phyloP scores from a whole-genome alignment of 1,284 basidiomycete species.

The Athelia psychrophila region DNA sequence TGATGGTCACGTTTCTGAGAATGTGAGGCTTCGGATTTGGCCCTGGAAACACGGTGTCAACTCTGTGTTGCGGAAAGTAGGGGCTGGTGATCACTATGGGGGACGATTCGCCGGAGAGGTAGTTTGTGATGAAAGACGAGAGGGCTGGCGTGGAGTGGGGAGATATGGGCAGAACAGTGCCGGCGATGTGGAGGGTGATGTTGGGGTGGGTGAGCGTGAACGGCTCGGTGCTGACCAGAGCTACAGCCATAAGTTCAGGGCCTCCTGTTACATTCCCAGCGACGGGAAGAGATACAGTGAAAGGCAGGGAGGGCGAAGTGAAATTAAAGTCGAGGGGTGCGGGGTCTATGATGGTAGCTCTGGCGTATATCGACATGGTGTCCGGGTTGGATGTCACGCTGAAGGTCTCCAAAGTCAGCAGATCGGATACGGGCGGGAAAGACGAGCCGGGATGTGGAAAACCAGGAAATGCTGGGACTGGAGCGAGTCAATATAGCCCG shows the following conservation, averaged over 20 bases:
- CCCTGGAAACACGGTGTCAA: constrained; percentile 59
- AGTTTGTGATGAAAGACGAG: constrained; percentile 58
- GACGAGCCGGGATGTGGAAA: constrained; percentile 58
- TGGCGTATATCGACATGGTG: constrained; percentile 45
- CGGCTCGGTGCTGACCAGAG: constrained; percentile 49
- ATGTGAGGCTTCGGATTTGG: constrained; percentile 59
- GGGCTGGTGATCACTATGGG: constrained; percentile 57
- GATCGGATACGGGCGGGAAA: constrained; percentile 52
- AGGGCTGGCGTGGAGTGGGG: constrained; percentile 43
- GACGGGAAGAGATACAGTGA: constrained; percentile 50
- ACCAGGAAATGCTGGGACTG: constrained; percentile 66
- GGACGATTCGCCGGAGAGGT: constrained; percentile 53
- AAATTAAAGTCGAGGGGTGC: constrained; percentile 44
- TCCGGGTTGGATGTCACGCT: constrained; percentile 44
- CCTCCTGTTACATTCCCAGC: constrained; percentile 18
- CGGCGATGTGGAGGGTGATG: constrained; percentile 54
- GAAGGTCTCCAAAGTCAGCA: constrained; percentile 61
- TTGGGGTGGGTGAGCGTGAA: constrained; percentile 66
- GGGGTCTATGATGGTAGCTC: constrained; percentile 60
- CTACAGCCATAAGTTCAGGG: constrained; percentile 40
- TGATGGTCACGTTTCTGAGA: constrained; percentile 66
- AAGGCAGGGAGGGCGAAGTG: constrained; percentile 54
- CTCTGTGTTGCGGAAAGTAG: constrained; percentile 42
- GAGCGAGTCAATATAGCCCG: constrained; percentile 7
- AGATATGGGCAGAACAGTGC: constrained; percentile 56